phyloP scores from a whole-genome alignment of 2,329 filamentous ascomycete species.

The Coniochaeta ligniaria region DNA sequence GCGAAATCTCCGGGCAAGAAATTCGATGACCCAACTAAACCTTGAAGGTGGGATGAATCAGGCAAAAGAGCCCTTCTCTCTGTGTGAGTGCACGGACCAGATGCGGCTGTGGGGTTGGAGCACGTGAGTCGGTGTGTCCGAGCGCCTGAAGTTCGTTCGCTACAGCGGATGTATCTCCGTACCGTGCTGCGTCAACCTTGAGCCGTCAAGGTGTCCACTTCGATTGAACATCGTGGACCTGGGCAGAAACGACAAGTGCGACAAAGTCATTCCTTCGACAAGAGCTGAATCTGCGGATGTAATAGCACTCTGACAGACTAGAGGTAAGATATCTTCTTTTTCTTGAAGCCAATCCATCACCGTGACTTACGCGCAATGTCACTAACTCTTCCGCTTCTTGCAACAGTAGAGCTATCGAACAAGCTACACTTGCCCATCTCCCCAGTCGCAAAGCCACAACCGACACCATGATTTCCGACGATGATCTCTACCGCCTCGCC shows the following conservation, averaged over 20 bases:
- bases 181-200: background rate
- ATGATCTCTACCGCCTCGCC: conserved; percentile 82
- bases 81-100: background rate
- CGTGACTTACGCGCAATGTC: background rate
- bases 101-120: background rate
- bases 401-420: background rate
- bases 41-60: background rate
- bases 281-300: background rate
- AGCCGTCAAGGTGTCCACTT: conserved; percentile 1
- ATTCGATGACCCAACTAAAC: background rate
- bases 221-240: background rate
- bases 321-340: background rate
- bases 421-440: background rate
- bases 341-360: background rate
- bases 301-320: background rate
- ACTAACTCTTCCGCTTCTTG: background rate
- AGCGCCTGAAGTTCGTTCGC: background rate
- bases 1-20: background rate
- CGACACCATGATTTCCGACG: conserved; percentile 82
- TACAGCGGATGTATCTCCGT: background rate
- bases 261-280: background rate
- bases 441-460: conserved; percentile 23
- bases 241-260: background rate
- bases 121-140: background rate
- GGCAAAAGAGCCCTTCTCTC: background rate